Base-by-base conservation (phyloP, 2,329 filamentous ascomycete genomes). In the Pseudonectria buxi region DNA sequence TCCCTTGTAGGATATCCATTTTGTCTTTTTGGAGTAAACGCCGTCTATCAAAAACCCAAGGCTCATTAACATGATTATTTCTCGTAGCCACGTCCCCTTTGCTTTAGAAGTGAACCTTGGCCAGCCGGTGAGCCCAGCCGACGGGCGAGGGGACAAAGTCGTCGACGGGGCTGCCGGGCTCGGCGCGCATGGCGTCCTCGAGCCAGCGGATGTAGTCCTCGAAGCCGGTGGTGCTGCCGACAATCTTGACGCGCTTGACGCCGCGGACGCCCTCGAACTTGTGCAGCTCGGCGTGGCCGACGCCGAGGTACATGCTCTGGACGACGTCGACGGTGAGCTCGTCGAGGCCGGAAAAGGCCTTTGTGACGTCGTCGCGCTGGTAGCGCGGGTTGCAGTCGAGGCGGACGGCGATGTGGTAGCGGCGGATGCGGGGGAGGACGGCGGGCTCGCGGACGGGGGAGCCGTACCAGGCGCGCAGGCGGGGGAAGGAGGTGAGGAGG, bases 201-300 rank as follows among this genome's bases (percentile, higher is more conserved):
- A 71, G 52, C 65, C 67, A 69, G 7, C 35, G 37, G 4, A 63
- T 50, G 37, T 71, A 69, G n/a, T 54, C 55, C 37, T 64, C 61
- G 30, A 68, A 65, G 26, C 64, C 65, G 3, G 50, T 57, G 10
- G 55, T 55, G 50, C 61, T 62, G 12, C 66, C 66, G 0, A 40
- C 39, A 28, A 71, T 50, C 6, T 39, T 42, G 6, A 62, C 63
- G 10, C 44, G 40, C 30, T 55, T 49, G 15, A 70, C 60, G 22
- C 62, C 64, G 14, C 67, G 44, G 18, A 71, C 61, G 6, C 51
- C 57, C 51, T 70, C 67, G 36, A 71, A 64, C 39, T 57, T 53
- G 26, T 51, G 47, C 33, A 70, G 47, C 22, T 63, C 63, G 27
- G 53, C 52, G 18, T 58, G 58, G 16, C 57, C 58, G 24, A 57